Conservation (phyloP, 2,329 filamentous ascomycete genomes). For the Apiospora arundinis region DNA sequence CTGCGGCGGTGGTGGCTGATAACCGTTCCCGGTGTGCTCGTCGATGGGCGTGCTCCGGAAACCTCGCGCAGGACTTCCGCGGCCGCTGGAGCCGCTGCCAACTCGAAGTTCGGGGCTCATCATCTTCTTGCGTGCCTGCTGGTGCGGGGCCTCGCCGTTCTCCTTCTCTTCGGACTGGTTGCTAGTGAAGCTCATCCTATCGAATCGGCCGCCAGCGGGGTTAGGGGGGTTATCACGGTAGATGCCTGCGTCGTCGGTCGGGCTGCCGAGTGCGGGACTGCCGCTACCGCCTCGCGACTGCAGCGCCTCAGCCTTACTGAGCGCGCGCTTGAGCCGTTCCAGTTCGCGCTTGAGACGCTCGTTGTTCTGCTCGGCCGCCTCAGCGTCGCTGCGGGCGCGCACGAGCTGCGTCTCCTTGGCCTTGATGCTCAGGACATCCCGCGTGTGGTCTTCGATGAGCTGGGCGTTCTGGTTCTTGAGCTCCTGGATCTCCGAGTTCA, state of each 20-base stretch:
- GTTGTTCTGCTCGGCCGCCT: slow-evolving; percentile 85
- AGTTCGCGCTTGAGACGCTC: slow-evolving; percentile 87
- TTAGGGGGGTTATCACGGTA: slow-evolving; percentile 59
- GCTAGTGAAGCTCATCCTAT: slow-evolving; percentile 68
- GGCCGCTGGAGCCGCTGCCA: slow-evolving; percentile 60
- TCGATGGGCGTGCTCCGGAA: slow-evolving; percentile 48
- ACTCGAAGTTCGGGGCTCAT: slow-evolving; percentile 62
- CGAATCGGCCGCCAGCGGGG: slow-evolving; percentile 46
- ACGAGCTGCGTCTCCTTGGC: slow-evolving; percentile 98
- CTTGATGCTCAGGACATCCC: slow-evolving; percentile 94
- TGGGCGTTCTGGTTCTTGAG: slow-evolving; percentile 97
- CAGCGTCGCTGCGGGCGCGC: slow-evolving; percentile 86
- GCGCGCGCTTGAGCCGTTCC: slow-evolving; percentile 89
- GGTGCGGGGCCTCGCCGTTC: slow-evolving; percentile 60
- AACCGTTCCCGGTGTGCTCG: slow-evolving; percentile 30
- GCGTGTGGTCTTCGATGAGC: slow-evolving; percentile 94
- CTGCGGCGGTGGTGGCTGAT: slow-evolving; percentile 24
- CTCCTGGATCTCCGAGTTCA: slow-evolving; percentile 88
- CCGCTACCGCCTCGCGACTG: slow-evolving; percentile 42
- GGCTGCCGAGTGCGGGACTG: slow-evolving; percentile 55
- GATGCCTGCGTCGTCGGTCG: slow-evolving; percentile 65
- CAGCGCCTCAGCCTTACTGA: slow-evolving; percentile 63
- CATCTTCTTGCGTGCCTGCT: slow-evolving; percentile 55
- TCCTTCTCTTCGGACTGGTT: slow-evolving; percentile 79
- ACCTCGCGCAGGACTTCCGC: slow-evolving; percentile 65